Base-by-base conservation (phyloP, 768 basidiomycete species). In the Termitomyces heimii region DNA sequence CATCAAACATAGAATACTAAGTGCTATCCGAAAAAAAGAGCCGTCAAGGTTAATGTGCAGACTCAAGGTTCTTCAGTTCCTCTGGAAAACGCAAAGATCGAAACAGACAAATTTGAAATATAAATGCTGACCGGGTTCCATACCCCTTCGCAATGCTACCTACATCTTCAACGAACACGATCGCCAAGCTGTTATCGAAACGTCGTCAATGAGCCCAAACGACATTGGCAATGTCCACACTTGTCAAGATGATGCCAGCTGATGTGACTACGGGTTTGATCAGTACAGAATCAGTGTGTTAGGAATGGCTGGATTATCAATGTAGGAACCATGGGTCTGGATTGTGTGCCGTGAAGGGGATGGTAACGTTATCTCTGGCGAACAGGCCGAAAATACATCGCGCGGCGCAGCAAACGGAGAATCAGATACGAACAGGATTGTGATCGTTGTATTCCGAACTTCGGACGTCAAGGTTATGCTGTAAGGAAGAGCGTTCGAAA, bases 281-380 rank as follows among this genome's bases (percentile, higher is more conserved):
- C 6, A 28, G 24, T 20, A 51, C 43, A 20, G 28, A 42, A 14
- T 13, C 5, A 16, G 16, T 1, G 5, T 37, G 35, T 37, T 12
- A 7, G 12, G 32, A n/a, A n/a, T n/a, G n/a, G n/a, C n/a, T 37
- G 35, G 5, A 16, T 37, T 31, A 53, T 51, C 56, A 57, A 28
- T 53, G 56, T 10, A 57, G 26, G 20, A 57, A 67, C 66, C 71
- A 71, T 53, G 70, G 70, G 5, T 70, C 72, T 20, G 71, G 63
- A 49, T 75, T 76, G 59, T 77, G 70, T 5, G 75, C 75, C 14
- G 67, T 64, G 61, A 77, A 77, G 10, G 77, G 68, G 53, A 79
- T 70, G 9, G 71, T 73, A 24, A 71, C 68, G 32, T 67, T 70
- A 22, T 44, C 52, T 34, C 71, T 68, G 20, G 24, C 34, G 13